Evolutionary conservation across 164 flowering plant genomes (phyloP).

Genomic region (Litsea cubeba): DNA sequence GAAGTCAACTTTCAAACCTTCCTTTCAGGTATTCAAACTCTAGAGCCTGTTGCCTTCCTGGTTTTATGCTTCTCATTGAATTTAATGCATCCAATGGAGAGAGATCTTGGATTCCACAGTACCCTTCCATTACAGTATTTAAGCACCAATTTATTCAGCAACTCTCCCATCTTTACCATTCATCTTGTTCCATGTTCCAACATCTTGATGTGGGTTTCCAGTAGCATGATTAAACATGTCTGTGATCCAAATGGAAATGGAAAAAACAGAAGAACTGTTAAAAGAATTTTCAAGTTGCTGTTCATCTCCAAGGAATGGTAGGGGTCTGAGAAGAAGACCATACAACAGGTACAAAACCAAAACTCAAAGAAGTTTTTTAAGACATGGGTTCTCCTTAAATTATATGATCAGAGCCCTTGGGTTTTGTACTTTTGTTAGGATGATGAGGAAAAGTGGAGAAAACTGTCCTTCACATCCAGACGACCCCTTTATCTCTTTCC

Average conservation of each 20-base stretch:
- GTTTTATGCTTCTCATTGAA: constrained; percentile 2
- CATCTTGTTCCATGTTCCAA: neutral
- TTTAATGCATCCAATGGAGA: neutral
- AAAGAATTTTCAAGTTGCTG: neutral
- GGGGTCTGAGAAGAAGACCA: neutral
- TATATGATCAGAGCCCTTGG: neutral
- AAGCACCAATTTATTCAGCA: neutral
- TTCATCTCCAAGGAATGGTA: neutral
- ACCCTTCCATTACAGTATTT: neutral
- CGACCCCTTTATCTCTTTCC: neutral
- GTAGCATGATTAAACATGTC: neutral
- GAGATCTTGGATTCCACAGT: neutral
- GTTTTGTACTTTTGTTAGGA: neutral
- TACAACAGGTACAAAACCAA: neutral
- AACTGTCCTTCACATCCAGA: neutral
- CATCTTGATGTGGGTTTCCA: neutral
- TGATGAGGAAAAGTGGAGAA: too few relatives aligned
- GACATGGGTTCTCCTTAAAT: neutral
- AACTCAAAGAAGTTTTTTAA: neutral
- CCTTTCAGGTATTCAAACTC: constrained; percentile 3
- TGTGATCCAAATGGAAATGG: neutral
- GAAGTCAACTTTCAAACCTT: constrained; percentile 7
- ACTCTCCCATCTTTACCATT: neutral
- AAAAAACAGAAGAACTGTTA: neutral
- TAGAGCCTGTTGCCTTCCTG: constrained; percentile 2